Evolutionary conservation across 805 yeast species (phyloP), one percentile per base, ranked within the genome.

Genomic region (Alloascoidea hylecoeti): DNA sequence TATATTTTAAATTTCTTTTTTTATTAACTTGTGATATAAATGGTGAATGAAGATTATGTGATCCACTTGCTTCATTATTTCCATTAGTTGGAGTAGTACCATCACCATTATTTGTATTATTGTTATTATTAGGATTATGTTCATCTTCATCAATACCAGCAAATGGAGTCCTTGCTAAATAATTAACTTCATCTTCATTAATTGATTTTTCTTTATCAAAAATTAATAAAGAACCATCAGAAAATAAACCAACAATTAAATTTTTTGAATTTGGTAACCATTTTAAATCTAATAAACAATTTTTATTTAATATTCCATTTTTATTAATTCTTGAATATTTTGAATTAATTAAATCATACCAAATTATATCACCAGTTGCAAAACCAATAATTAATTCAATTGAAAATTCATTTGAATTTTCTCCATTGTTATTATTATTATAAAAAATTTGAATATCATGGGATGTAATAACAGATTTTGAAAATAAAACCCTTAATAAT

Each of bases 361-460:
- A 65, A 4, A 79, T 44, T 2, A 80, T 52, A 46, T 76, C 84
- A n/a, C 89, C 85, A 1, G 75, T 57, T 15, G 77, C 70, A 43
- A 75, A 68, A 1, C 89, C 92, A 15, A 77, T 44, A 2, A 74
- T 55, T 4, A 76, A 59, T 38, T 75, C 75, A 4, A 79, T 40
- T 16, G 30, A 23, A 23, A 9, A 23, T 34, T 55, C 55, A 19
- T 46, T 46, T 16, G 49, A 37, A n/a, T n/a, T n/a, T n/a, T n/a
- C n/a, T n/a, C n/a, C n/a, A n/a, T n/a, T n/a, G n/a, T n/a, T n/a
- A n/a, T n/a, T n/a, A 17, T 55, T 41, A 30, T 45, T 44, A 3
- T 63, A 57, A 19, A 42, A 37, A 16, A 32, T 39, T 45, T 62
- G 61, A 14, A 62, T 45, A 39, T 55, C 60, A 37, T 58, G 64